Base-by-base conservation (phyloP, 139 green algal species). In the Desmodesmus armatus region DNA sequence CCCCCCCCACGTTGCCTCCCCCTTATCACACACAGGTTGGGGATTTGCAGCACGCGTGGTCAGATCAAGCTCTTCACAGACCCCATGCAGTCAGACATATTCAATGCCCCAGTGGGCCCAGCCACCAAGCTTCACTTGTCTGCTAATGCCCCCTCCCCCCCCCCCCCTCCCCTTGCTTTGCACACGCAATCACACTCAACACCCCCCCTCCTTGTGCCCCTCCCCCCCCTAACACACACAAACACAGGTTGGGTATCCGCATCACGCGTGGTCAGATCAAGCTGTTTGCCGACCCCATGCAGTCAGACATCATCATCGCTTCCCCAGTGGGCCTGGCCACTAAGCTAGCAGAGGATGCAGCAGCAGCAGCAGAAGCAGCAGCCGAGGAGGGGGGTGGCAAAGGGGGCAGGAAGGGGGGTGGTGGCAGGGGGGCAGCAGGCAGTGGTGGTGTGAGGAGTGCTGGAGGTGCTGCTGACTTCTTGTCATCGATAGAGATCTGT, bases 221-320 rank as follows among this genome's bases (percentile, higher is more conserved):
- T n/a, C n/a, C n/a, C n/a, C n/a, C n/a, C n/a, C n/a, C n/a, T n/a
- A n/a, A n/a, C n/a, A n/a, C n/a, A n/a, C n/a, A n/a, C 1, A 27
- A 27, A 19, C 37, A 51, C 86, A 90, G 90, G 51, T 27, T 99
- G 49, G 97, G 97, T 60, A 94, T 99, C 82, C 98, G 98, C 87
- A 87, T 99, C 49, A 99, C 95, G 3, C 91, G 92, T 69, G 91
- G 91, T 13, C 87, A 90, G 33, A 87, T 94, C 31, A 88, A 87
- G 55, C 94, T 99, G 49, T 99, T 94, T 82, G 82, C 93, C 5
- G 93, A 98, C 62, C 95, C 99, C 65, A 95, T 93, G 55, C 51
- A 95, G 33, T 90, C 89, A 3, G 97, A 99, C 93, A 94, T 99
- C 86, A 94, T 99, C 39, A 87, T 99, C 5, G 96, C 97, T 0